These are phyloP conservation scores for Pyrus communis DNA, from an alignment of 306 rosid genomes.

Conservation along the genomic window DNA sequence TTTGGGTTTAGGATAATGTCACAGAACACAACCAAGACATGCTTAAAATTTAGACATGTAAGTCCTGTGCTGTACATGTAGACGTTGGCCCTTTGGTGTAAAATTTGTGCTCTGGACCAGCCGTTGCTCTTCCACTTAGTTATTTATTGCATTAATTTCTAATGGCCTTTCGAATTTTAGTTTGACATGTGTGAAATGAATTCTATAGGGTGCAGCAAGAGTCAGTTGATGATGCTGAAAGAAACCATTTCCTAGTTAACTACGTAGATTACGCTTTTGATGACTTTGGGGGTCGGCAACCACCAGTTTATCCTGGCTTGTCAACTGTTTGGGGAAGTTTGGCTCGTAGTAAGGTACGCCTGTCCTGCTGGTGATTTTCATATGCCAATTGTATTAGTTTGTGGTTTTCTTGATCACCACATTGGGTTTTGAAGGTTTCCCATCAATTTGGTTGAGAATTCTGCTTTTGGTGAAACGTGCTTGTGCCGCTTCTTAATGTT, in stretches of 20 bases:
- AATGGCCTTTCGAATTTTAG: constrained; percentile 7
- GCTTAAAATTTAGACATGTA: not conserved
- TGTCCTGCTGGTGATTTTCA: constrained; percentile 12
- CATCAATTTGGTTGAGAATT: not conserved
- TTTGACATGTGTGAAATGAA: constrained; percentile 8
- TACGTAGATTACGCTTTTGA: constrained; percentile 95
- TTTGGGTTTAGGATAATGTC: not conserved
- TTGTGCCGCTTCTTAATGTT: not conserved
- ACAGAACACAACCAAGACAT: not conserved
- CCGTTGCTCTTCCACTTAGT: not conserved
- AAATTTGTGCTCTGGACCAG: not conserved
- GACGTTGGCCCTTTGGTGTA: not conserved
- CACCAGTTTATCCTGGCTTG: constrained; percentile 96
- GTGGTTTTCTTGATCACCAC: not conserved
- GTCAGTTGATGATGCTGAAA: constrained; percentile 91
- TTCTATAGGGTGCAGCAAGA: constrained; percentile 96
- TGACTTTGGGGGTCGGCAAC: constrained; percentile 99
- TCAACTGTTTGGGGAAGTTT: constrained; percentile 99
- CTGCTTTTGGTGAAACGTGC: not conserved
- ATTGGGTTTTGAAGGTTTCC: not conserved
- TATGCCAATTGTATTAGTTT: constrained; percentile 1
- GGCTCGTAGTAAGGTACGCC: constrained; percentile 90
- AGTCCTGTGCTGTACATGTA: not conserved
- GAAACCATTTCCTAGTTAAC: constrained; percentile 91
- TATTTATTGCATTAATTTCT: constrained; percentile 1